Evolutionary conservation across 371 early-diverging fungal genomes (phyloP).

Genomic region (Lichtheimia hyalospora): DNA sequence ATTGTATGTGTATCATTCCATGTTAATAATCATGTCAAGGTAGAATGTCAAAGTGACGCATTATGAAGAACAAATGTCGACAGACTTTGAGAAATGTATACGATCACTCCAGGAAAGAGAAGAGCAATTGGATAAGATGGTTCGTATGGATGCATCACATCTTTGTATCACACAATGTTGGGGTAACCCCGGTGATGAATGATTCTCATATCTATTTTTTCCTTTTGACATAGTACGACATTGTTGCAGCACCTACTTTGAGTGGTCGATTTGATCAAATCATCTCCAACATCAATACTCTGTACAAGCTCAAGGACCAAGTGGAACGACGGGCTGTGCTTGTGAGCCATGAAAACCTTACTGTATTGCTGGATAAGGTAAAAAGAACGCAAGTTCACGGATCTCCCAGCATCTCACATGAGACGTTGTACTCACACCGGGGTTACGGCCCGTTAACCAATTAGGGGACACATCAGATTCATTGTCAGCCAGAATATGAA

Average conservation of each 20-base stretch:
- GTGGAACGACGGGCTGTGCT: slow-evolving; percentile 57
- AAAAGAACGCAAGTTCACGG: slow-evolving; percentile 5
- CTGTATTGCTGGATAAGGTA: slow-evolving; percentile 71
- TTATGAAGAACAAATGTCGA: slow-evolving; percentile 66
- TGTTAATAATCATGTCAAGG: too few relatives aligned
- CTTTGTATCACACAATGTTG: too few relatives aligned
- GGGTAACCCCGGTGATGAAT: background rate
- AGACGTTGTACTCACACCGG: too few relatives aligned
- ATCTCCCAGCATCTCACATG: too few relatives aligned
- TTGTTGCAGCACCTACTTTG: slow-evolving; percentile 81
- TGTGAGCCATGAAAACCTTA: slow-evolving; percentile 71
- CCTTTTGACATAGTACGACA: slow-evolving; percentile 39
- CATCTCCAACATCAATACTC: slow-evolving; percentile 72
- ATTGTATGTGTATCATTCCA: too few relatives aligned
- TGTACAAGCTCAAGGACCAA: slow-evolving; percentile 55
- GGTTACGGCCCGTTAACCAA: too few relatives aligned
- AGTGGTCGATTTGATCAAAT: slow-evolving; percentile 92
- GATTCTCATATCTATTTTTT: background rate
- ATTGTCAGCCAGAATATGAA: slow-evolving; percentile 62
- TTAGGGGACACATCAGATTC: slow-evolving; percentile 70
- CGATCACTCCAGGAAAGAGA: slow-evolving; percentile 34
- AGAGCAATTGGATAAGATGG: slow-evolving; percentile 16
- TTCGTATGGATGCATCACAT: slow-evolving; percentile 7
- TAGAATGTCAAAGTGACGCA: slow-evolving; percentile 54
- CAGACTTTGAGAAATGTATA: slow-evolving; percentile 89